Percentiles rank a stretch among this genome's conserved stretches.
phyloP scores from a whole-genome alignment of 2,329 filamentous ascomycete species.

The Talaromyces marneffei region DNA sequence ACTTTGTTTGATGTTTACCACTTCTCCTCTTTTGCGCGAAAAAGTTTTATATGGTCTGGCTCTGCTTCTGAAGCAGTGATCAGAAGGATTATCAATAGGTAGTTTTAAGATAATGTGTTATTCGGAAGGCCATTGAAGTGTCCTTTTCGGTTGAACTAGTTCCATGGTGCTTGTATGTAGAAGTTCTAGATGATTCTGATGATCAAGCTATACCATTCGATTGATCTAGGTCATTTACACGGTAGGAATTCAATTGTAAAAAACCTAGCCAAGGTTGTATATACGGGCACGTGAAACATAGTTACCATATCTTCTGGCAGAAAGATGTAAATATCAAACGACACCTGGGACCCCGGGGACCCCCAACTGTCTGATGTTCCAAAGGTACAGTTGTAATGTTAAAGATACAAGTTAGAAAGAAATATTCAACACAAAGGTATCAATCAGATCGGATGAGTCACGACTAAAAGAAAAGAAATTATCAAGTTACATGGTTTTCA shows the following conservation, averaged over 20 bases:
- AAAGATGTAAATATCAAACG: background rate
- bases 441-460: slow-evolving; percentile 8
- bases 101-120: background rate
- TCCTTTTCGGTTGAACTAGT: background rate
- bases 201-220: background rate
- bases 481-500: slow-evolving; percentile 7
- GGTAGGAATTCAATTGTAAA: background rate
- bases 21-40: slow-evolving; percentile 1
- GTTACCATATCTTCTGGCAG: background rate
- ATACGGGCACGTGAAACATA: background rate
- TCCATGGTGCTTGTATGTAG: background rate
- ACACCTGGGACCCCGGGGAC: background rate
- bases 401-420: slow-evolving; percentile 12
- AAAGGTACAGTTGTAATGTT: slow-evolving; percentile 4
- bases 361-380: background rate
- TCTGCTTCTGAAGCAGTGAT: background rate
- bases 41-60: background rate
- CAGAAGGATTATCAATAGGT: background rate
- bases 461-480: slow-evolving; percentile 1
- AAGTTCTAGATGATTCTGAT: no score
- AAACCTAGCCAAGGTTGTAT: slow-evolving; percentile 2
- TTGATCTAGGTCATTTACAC: background rate
- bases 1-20: background rate
- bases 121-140: background rate
- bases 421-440: slow-evolving; percentile 13